A percentile compares a stretch with the other conserved stretches of the same genome.
phyloP scores from a whole-genome alignment of 768 basidiomycete species.

The Mycena rosella region DNA sequence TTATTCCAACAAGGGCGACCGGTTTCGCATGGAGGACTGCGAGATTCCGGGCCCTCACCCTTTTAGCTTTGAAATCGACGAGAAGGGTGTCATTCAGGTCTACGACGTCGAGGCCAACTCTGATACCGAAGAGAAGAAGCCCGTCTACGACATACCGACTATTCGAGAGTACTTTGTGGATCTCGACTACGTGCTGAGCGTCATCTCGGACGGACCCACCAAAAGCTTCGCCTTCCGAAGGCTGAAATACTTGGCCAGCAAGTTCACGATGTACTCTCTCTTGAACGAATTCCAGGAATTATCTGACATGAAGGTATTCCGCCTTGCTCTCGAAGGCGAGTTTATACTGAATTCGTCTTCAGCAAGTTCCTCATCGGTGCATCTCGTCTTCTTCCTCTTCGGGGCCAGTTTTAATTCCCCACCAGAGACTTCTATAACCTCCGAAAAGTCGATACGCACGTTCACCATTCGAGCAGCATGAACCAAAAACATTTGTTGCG shows the following conservation, averaged over 20 bases:
- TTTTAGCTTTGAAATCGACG: constrained; percentile 73
- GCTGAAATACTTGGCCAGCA: constrained; percentile 91
- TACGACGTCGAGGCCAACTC: constrained; percentile 56
- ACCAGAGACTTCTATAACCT: constrained; percentile 98
- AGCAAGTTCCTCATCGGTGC: constrained; percentile 89
- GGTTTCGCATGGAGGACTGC: constrained; percentile 80
- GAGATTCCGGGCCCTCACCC: constrained; percentile 76
- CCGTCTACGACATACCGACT: constrained; percentile 82
- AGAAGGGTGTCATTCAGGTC: constrained; percentile 92
- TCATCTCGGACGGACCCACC: constrained; percentile 95
- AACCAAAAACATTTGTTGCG: constrained; percentile 99
- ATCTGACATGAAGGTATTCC: constrained; percentile 94
- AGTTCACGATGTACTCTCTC: constrained; percentile 93
- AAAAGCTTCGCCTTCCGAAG: constrained; percentile 96
- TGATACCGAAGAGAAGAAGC: constrained; percentile 56
- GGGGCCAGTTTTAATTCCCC: constrained; percentile 13
- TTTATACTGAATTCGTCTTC: constrained; percentile 15
- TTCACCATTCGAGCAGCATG: constrained; percentile 99
- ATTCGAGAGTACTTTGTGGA: constrained; percentile 97
- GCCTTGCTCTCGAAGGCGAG: not conserved
- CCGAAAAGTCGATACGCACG: constrained; percentile 98
- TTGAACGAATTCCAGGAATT: constrained; percentile 95
- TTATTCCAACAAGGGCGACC: constrained; percentile 48
- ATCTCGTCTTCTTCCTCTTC: constrained; percentile 18
- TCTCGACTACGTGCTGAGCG: constrained; percentile 89